These are phyloP conservation scores for Boeremia lycopersici DNA, from an alignment of 2,329 filamentous ascomycete genomes.

Conservation along the genomic window DNA sequence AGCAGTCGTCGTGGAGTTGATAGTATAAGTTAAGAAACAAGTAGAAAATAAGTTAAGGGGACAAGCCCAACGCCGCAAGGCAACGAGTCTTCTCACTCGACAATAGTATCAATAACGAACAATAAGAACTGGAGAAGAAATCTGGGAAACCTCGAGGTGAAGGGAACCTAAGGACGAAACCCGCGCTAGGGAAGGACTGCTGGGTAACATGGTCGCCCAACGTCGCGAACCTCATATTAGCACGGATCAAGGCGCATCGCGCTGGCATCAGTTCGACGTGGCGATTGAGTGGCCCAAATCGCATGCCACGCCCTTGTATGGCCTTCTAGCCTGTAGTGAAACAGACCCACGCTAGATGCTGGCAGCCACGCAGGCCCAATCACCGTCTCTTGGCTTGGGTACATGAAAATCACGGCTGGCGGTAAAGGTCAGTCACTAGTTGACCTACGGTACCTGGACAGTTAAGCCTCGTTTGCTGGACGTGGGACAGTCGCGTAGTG, in stretches of 20 bases:
- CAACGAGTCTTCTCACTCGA: conserved; percentile 39
- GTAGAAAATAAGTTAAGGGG: conserved; percentile 24
- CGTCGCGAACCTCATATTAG: conserved; percentile 41
- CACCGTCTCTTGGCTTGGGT: conserved; percentile 16
- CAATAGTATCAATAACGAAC: conserved; percentile 47
- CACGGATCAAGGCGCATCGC: conserved; percentile 33
- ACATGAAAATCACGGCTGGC: conserved; percentile 8
- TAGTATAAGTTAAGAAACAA: conserved; percentile 13
- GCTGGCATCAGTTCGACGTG: conserved; percentile 30
- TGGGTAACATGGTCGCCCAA: conserved; percentile 22
- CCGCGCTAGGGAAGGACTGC: conserved; percentile 17
- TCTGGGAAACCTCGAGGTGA: conserved; percentile 25
- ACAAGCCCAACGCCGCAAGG: conserved; percentile 40
- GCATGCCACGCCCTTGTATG: conserved; percentile 19
- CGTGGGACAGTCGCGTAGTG: conserved; percentile 35
- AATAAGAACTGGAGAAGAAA: conserved; percentile 37
- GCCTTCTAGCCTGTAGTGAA: conserved; percentile 27
- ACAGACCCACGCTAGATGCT: conserved; percentile 29
- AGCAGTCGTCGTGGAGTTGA: conserved; percentile 42
- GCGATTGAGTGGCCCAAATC: conserved; percentile 43
- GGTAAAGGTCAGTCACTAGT: conserved; percentile 13
- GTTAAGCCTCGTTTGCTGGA: conserved; percentile 37
- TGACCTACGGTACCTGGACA: conserved; percentile 26
- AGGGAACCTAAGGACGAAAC: conserved; percentile 30
- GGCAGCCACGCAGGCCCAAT: conserved; percentile 23